Base-by-base conservation (phyloP, 2,329 filamentous ascomycete species). In the Lachnellula arida region DNA sequence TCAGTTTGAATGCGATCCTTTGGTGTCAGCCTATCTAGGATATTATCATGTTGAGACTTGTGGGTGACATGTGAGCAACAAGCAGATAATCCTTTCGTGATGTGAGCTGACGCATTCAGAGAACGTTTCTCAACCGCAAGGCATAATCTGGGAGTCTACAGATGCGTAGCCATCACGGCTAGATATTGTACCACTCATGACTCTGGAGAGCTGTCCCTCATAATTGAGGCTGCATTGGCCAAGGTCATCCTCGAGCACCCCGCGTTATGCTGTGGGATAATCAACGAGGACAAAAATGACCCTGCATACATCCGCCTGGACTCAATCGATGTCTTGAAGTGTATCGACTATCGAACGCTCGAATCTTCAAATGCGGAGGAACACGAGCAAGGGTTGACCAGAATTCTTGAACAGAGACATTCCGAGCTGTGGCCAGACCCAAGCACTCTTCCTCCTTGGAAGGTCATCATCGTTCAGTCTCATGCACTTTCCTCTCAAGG, bases 231-330 rank as follows among this genome's bases (percentile, higher is more conserved):
- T 5, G 77, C 78, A 0, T 56, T 81, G 8, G 68, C 67, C 3
- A 55, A 66, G 9, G 65, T 81, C 19, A 64, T 80, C 14, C 62
- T 70, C 14, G 67, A 67, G n/a, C 75, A 81, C 53, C 73, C 76
- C 2, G 73, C 75, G 56, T 71, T 84, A 44, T 73, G 76, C 14
- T 75, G 78, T 34, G 79, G 77, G 11, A 78, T 84, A 57, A 63
- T 67, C 2, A 71, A 68, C 42, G 73, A 81, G 48, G 71, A 77
- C 39, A 74, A 72, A n/a, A 70, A 68, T 39, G 55, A 66, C 2
- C 73, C 81, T 0, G 66, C 63, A 32, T 83, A 78, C 62, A 72
- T 76, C 7, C 71, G 73, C 46, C 58, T 81, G 7, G 62, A 71
- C 0, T 61, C 68, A 19, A 69, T 83, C 42, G 68, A 79, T 49